These are phyloP conservation scores for Penicillium sclerotiorum DNA, from an alignment of 2,329 filamentous ascomycete genomes.

Conservation along the genomic window DNA sequence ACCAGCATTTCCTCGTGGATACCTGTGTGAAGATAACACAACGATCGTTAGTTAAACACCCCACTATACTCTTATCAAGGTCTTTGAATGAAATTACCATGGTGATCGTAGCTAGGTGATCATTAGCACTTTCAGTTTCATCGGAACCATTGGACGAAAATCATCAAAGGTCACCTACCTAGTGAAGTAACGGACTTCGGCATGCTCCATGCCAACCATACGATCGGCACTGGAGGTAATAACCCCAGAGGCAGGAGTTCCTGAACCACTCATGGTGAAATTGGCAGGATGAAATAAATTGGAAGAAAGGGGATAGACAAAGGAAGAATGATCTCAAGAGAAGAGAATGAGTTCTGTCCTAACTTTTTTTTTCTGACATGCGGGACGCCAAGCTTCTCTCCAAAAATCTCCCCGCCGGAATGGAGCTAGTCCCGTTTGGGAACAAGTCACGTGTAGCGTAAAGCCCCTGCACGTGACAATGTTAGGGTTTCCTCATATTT, in stretches of 20 bases:
- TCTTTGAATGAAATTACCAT: slow-evolving; percentile 65
- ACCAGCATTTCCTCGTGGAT: slow-evolving; percentile 99
- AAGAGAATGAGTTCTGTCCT: slow-evolving; percentile 18
- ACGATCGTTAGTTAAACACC: slow-evolving; percentile 20
- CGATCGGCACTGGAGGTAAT: slow-evolving; percentile 50
- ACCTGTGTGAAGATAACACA: slow-evolving; percentile 56
- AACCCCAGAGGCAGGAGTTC: slow-evolving; percentile 26
- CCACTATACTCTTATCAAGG: slow-evolving; percentile 12
- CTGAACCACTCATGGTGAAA: slow-evolving; percentile 35
- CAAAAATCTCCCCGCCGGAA: slow-evolving; percentile 23
- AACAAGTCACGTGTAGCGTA: slow-evolving; percentile 25
- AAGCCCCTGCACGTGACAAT: slow-evolving; percentile 20
- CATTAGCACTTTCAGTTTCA: slow-evolving; percentile 11
- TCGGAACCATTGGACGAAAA: slow-evolving; percentile 1
- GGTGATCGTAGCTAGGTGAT: slow-evolving; percentile 83
- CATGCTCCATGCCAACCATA: slow-evolving; percentile 73
- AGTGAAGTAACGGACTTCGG: slow-evolving; percentile 99
- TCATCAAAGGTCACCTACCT: slow-evolving; percentile 60
- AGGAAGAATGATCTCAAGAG: slow-evolving; percentile 4
- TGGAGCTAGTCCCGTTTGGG: slow-evolving; percentile 19
- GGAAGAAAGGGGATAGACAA: slow-evolving; percentile 13
- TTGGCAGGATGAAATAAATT: slow-evolving; percentile 10
- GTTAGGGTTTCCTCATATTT: slow-evolving; percentile 28
- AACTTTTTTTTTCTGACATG: slow-evolving; percentile 34
- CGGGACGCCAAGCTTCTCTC: slow-evolving; percentile 31